Evolutionary conservation across 495 filamentous ascomycete genomes (phyloP), one percentile per base, ranked within the genome.

Genomic region (Penicillium silybi): DNA sequence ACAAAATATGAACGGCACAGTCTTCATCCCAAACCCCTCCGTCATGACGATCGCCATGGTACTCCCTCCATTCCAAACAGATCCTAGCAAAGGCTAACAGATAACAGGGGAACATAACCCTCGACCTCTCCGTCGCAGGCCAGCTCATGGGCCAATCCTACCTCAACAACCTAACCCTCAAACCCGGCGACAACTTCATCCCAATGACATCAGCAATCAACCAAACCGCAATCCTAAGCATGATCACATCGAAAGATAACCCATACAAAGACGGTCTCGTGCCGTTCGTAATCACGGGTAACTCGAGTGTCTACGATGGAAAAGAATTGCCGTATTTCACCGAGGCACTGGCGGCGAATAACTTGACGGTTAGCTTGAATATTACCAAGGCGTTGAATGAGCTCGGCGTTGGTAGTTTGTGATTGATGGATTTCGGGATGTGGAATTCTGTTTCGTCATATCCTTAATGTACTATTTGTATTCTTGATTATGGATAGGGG

Each of bases 1-100:
- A 44, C 72, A 77, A 44, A 90, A 90, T 69, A 79, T 88, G 73
- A 70, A 77, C 27, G 88, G 81, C 57, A 77, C 69, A 4, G 78
- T 81, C 32, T 71, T 60, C 46, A 87, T 92, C 34, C 87, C 88
- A 50, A 92, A 92, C 62, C 80, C 78, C 5, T 84, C 86, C 3
- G 66, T 83, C 45, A 71, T 89, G 65, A 81, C 80, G 6, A 69
- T 92, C 41, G 64, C 73, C 17, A 75, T 90, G 66, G 85, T 87
- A 74, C 56, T 54, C 29, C 25, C 13, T 25, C 34, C 23, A 2
- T 6, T 19, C 19, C 34, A 20, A 29, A 37, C 16, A 17, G 13
- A 38, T 29, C 6, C 2, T 18, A 9, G 34, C 25, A 15, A 8
- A 41, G 15, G 48, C 53, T 61, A 41, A 58, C 11, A 41, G 20